Base-by-base conservation (phyloP, 2,329 filamentous ascomycete genomes). In the Apiospora malaysiana region DNA sequence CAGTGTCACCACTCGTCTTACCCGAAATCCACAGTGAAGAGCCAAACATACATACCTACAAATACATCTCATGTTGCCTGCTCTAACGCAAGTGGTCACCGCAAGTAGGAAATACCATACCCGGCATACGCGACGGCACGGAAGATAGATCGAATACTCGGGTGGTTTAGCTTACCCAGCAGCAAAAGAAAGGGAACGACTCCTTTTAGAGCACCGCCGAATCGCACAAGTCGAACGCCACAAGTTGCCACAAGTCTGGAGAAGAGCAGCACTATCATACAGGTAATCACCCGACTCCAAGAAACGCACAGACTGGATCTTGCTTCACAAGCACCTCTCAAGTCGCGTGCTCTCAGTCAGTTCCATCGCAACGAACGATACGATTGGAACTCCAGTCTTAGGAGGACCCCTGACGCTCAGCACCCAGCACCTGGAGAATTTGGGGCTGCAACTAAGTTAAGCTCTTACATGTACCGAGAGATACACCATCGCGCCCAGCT, bases 341-440 rank as follows among this genome's bases (percentile, higher is more conserved):
- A 59, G 51, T 59, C 51, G 37, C 18, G 27, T 37, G 51, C 51
- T 59, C 51, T 59, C 32, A 63, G 56, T 63, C 56, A 40, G 32
- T 63, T 63, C 56, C 12, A 45, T 9, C 42, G 40, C 27, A n/a
- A 32, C 56, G 56, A 63, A 45, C 42, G 42, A 45, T 45, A 45
- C 27, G 21, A 63, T 63, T 40, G 32, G 56, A 40, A 63, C 56
- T 59, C 27, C 51, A 59, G 16, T 59, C 51, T 63, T 40, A 63
- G 56, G 56, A 63, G 56, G 56, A 63, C 56, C 56, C 56, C 32
- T 63, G 56, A 63, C 56, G 32, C 56, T 32, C 56, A 63, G 56
- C 56, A 63, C 56, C 56, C 56, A 63, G 56, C 56, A 63, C 56
- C 56, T 63, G 56, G 56, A 63, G 32, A 63, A 63, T 32, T 63